Conservation (phyloP, 306 rosid species). For the Pterocarpus santalinus region DNA sequence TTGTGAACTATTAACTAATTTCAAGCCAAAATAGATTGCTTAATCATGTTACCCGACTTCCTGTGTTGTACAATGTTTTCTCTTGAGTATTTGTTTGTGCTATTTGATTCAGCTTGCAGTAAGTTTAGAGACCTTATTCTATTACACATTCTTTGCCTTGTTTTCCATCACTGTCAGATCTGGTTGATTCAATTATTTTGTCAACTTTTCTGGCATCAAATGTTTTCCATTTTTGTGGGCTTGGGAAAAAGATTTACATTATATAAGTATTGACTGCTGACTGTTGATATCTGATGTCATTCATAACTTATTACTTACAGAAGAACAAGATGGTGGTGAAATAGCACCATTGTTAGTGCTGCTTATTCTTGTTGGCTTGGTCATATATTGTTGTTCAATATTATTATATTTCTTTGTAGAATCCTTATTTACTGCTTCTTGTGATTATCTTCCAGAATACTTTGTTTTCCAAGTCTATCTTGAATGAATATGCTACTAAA, state of each 20-base stretch:
- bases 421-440: neutral
- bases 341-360: neutral
- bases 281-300: neutral
- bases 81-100: neutral
- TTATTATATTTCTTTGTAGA: neutral
- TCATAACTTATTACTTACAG: neutral
- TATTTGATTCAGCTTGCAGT: neutral
- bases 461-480: constrained; percentile 57
- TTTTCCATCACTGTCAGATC: neutral
- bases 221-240: neutral
- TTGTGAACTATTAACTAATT: neutral
- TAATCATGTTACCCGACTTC: neutral
- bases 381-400: neutral
- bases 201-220: neutral
- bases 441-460: constrained; percentile 42
- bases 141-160: neutral
- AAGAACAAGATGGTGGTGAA: neutral
- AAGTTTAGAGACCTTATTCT: neutral
- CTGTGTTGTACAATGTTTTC: neutral
- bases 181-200: neutral
- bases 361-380: neutral
- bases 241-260: neutral
- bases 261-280: neutral
- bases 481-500: constrained; percentile 64
- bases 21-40: neutral